Conservation (phyloP, 768 basidiomycete genomes). For the Neoboletus brunneissimus region DNA sequence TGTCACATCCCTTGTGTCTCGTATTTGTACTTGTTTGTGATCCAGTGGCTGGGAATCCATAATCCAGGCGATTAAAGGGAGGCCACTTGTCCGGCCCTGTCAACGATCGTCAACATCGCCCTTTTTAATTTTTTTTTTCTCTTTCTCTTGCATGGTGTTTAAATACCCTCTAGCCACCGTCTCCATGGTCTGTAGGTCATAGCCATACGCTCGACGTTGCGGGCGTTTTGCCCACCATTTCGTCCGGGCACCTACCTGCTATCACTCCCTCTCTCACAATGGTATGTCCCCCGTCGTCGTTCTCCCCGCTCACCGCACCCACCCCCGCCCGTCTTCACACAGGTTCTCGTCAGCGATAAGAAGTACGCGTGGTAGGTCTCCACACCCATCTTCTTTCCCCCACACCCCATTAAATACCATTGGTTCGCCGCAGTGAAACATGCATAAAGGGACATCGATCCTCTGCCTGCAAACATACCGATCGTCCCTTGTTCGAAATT, state of each 20-base stretch:
- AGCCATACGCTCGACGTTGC: slow-evolving; percentile 57
- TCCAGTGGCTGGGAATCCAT: slow-evolving; percentile 23
- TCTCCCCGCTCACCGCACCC: not conserved
- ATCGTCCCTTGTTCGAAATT: slow-evolving; percentile 82
- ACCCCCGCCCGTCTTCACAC: not conserved
- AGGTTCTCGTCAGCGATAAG: slow-evolving; percentile 72
- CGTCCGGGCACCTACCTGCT: slow-evolving; percentile 26
- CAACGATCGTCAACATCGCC: slow-evolving; percentile 53
- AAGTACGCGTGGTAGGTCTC: slow-evolving; percentile 79
- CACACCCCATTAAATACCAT: slow-evolving; percentile 5
- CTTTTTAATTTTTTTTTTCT: slow-evolving; percentile 27
- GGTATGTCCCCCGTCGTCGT: slow-evolving; percentile 35
- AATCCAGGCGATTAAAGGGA: slow-evolving; percentile 28
- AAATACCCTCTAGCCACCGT: slow-evolving; percentile 36
- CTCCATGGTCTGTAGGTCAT: slow-evolving; percentile 32
- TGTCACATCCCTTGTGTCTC: not conserved
- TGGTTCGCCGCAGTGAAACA: slow-evolving; percentile 57
- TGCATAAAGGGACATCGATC: slow-evolving; percentile 96
- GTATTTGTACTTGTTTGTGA: slow-evolving; percentile 23
- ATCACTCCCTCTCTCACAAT: slow-evolving; percentile 32
- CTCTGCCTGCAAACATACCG: slow-evolving; percentile 82
- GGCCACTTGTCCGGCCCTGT: slow-evolving; percentile 32
- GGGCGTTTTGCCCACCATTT: slow-evolving; percentile 44
- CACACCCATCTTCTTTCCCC: not conserved
- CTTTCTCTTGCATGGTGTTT: slow-evolving; percentile 42